These are phyloP conservation scores for Trapa incisa DNA, from an alignment of 345 rosid genomes.

Conservation along the genomic window DNA sequence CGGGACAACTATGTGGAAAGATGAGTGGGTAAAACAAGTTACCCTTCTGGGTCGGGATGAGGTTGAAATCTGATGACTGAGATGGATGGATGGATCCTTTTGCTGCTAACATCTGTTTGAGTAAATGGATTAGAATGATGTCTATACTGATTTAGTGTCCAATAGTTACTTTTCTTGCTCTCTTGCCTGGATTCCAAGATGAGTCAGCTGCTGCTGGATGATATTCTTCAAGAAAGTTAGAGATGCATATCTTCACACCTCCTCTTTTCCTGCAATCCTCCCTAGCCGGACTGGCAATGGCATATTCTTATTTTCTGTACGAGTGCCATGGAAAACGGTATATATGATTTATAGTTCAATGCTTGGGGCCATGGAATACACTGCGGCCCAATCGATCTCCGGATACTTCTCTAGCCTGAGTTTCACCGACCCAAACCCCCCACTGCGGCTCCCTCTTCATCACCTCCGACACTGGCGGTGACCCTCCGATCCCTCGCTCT, in stretches of 20 bases:
- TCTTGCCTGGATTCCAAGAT: too few relatives aligned
- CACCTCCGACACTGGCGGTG: constrained; percentile 51
- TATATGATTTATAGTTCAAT: too few relatives aligned
- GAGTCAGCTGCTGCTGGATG: too few relatives aligned
- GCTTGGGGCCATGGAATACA: constrained; percentile 9
- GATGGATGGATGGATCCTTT: background rate
- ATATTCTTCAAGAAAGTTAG: too few relatives aligned
- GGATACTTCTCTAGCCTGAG: constrained; percentile 73
- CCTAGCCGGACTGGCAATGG: too few relatives aligned
- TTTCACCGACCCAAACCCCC: constrained; percentile 28
- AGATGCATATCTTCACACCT: too few relatives aligned
- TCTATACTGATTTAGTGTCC: background rate
- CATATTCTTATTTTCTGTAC: too few relatives aligned
- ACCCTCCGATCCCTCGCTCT: constrained; percentile 33
- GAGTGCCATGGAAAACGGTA: too few relatives aligned
- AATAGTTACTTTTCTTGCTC: background rate
- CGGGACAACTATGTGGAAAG: background rate
- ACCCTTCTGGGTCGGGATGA: background rate
- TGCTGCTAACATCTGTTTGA: background rate
- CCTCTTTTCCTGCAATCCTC: too few relatives aligned
- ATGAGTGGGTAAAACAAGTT: background rate
- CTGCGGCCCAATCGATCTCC: constrained; percentile 86
- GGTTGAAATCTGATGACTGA: background rate
- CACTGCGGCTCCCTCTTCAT: constrained; percentile 35
- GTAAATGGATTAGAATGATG: background rate